Evolutionary conservation across 331 rosid species (phyloP), one percentile per base, ranked within the genome.

Genomic region (Quercus tomentella): DNA sequence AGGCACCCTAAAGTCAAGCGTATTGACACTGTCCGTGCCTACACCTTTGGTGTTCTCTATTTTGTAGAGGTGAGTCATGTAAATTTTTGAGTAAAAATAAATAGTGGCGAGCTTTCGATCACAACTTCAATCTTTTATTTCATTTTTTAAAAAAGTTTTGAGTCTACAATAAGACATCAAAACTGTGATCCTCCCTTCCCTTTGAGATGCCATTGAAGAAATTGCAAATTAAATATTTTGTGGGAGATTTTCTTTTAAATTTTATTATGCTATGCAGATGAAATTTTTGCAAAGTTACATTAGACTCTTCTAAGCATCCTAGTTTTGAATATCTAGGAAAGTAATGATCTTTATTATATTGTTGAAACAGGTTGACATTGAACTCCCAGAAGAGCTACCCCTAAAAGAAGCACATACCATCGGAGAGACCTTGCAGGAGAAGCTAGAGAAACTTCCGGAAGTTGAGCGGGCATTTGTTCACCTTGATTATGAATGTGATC

Each of bases 381-480:
- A 94, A 84, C 89, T 91, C 56, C 98, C 97, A 4, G 98, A 95
- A 80, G 97, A 95, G 12, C 56, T 89, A 41, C 96, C 96, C 61
- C 84, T 95, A 71, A 95, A 89, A 83, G 96, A 91, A 78, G 96
- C 99, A n/a, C 99, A 95, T 70, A n/a, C 78, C 63, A 90, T 95
- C 52, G 99, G 99, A 73, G 99, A 95, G 87, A 56, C 83, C 45
- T 82, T 95, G 56, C 99, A 95, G 83, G 87, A 89, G 78, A 95
- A 95, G 70, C 77, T 95, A 0, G 97, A 95, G 82, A 91, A 88
- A 74, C 97, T 95, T 65, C 89, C 94, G 2, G 99, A 93, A 72
- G 98, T 95, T 4, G 99, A 95, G 86, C 88, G 99, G 45, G 97
- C 99, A 56, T 95, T 93, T 73, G 97, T 95, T 83, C 99, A 95